These are phyloP conservation scores for Bryoerythrophyllum caledonicum DNA, from an alignment of 225 moss, liverwort and hornwort genomes.

Conservation along the genomic window DNA sequence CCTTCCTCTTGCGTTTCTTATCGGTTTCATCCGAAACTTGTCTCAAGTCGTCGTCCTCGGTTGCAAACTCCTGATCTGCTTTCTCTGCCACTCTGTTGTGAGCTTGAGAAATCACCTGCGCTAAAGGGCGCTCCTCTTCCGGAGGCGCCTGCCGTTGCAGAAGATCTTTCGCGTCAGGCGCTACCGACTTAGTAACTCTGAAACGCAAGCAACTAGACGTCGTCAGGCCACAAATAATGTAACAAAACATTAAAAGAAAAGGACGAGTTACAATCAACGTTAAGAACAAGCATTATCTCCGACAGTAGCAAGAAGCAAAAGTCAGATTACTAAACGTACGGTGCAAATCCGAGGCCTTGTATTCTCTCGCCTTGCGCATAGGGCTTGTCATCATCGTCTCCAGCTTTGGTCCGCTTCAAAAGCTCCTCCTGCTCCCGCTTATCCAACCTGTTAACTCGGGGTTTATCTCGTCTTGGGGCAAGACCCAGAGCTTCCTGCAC, in stretches of 20 bases:
- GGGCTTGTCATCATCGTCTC: slow-evolving; percentile 65
- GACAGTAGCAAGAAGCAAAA: neutral
- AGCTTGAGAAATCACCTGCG: slow-evolving; percentile 35
- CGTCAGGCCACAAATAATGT: neutral
- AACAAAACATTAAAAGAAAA: neutral
- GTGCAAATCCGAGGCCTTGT: slow-evolving; percentile 91
- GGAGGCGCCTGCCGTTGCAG: slow-evolving; percentile 36
- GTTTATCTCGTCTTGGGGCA: slow-evolving; percentile 65
- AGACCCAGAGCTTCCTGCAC: slow-evolving; percentile 82
- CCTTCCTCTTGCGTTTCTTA: slow-evolving; percentile 48
- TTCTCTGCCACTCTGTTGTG: slow-evolving; percentile 34
- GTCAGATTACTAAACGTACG: slow-evolving; percentile 56
- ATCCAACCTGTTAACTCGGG: slow-evolving; percentile 62
- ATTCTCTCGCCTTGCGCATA: slow-evolving; percentile 86
- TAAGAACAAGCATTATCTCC: neutral
- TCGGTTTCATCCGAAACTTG: slow-evolving; percentile 29
- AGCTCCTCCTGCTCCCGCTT: slow-evolving; percentile 86
- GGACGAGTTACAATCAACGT: neutral
- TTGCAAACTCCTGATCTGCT: slow-evolving; percentile 17
- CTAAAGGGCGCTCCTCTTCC: slow-evolving; percentile 35
- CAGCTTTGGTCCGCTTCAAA: slow-evolving; percentile 70
- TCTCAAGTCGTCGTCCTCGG: slow-evolving; percentile 28
- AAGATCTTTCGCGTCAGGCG: slow-evolving; percentile 51
- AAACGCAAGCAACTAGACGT: slow-evolving; percentile 12
- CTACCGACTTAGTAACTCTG: slow-evolving; percentile 49